These are phyloP conservation scores for Camelina neglecta DNA, from an alignment of 345 rosid genomes.

Conservation along the genomic window DNA sequence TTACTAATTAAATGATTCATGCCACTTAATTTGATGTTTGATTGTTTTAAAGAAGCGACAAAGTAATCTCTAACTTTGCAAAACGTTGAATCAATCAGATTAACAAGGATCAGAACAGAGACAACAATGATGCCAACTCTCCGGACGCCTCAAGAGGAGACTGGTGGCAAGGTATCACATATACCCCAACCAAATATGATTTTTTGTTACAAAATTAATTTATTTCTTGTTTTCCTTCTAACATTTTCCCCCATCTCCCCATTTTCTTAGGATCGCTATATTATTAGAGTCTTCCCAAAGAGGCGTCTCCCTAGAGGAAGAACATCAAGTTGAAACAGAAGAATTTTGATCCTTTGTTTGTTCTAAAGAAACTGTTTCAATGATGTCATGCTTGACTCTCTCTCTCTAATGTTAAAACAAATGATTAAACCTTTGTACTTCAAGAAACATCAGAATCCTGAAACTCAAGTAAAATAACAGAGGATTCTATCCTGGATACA, in stretches of 20 bases:
- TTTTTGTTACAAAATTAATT: not conserved
- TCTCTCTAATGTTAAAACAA: not conserved
- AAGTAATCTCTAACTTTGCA: not conserved
- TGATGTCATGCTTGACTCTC: constrained; percentile 9
- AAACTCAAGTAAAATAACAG: not conserved
- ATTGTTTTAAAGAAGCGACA: not conserved
- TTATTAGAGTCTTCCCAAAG: constrained; percentile 53
- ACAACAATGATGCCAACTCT: constrained; percentile 58
- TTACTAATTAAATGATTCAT: not conserved
- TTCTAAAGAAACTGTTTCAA: constrained; percentile 3
- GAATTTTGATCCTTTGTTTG: not conserved
- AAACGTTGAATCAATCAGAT: constrained; percentile 19
- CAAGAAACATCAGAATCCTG: not conserved
- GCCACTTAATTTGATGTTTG: not conserved
- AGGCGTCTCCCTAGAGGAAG: constrained; percentile 8
- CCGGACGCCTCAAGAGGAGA: constrained; percentile 79
- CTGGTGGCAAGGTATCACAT: constrained; percentile 85
- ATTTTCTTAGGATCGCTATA: constrained; percentile 79
- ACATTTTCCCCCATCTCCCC: not conserved
- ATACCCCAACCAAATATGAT: not conserved
- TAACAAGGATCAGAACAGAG: constrained; percentile 62
- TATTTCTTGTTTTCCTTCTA: constrained; percentile 8
- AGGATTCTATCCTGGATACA: not conserved
- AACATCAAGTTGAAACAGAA: constrained; percentile 25
- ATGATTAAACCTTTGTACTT: constrained; percentile 9